Base-by-base conservation (phyloP, 139 green algal species). In the Chlamydomonas asymmetrica region DNA sequence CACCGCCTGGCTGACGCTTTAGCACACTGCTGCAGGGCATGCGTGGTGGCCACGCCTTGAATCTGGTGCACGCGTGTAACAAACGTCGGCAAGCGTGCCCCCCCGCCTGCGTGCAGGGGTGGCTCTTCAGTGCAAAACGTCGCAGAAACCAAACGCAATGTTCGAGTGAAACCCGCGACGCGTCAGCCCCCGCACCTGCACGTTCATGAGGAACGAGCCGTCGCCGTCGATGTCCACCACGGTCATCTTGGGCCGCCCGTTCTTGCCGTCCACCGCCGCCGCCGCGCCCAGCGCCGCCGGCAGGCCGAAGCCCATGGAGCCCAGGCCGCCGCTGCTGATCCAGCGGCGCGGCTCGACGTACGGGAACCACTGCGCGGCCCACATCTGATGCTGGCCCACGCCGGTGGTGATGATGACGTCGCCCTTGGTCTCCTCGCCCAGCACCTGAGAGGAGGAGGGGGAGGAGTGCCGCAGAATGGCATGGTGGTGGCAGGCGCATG, bases 351-450 rank as follows among this genome's bases (percentile, higher is more conserved):
- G 92, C 74, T 90, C 76, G 20, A 71, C 50, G 79, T 94, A 95
- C 20, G 89, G 88, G 87, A 97, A 98, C 84, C 87, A 98, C 78
- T 99, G 96, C 60, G 96, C 96, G 5, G 93, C 91, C 91, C 92
- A 99, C 97, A 99, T 99, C 80, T 99, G 97, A 80, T 99, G 97
- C 88, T 99, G 97, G 0, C 97, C 97, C 39, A 99, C 97, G 22
- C 97, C 97, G 0, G 97, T 99, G 35, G 94, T 96, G 74, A 99
- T 91, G 70, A 99, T 93, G 29, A 94, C 97, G 40, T 99, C 88
- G 27, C 97, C 97, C 9, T 95, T 82, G 0, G 95, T 98, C 88
- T 98, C 87, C 83, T 99, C 92, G 68, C 94, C 89, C 79, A 98
- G 80, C 34, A 92, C 82, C 91, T 97, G 60, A 22, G 49, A 34